Evolutionary conservation across 768 basidiomycete genomes (phyloP).

Genomic region (Saitozyma podzolica): DNA sequence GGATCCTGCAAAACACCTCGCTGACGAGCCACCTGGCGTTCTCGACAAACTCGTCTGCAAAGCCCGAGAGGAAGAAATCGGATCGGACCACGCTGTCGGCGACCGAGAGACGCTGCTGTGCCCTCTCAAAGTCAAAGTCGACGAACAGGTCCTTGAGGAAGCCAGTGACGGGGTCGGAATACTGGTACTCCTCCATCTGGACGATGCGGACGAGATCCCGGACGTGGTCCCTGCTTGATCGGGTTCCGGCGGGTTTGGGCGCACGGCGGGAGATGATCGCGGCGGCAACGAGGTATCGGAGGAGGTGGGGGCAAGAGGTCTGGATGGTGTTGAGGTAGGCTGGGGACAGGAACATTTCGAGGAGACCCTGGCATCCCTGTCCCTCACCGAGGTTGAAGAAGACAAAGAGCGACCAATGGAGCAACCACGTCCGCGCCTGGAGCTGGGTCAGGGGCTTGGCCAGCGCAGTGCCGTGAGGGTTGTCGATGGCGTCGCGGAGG

Average conservation of each 20-base stretch:
- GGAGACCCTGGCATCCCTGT: constrained; percentile 69
- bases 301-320: constrained; percentile 88
- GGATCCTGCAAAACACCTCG: constrained; percentile 97
- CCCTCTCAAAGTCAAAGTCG: constrained; percentile 94
- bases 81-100: constrained; percentile 75
- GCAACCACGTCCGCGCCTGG: constrained; percentile 92
- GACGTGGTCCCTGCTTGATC: constrained; percentile 82
- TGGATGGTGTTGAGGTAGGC: constrained; percentile 99
- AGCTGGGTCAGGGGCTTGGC: constrained; percentile 67
- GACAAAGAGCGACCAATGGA: constrained; percentile 97
- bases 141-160: constrained; percentile 93
- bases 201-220: constrained; percentile 90
- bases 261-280: constrained; percentile 86
- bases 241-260: constrained; percentile 56
- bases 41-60: constrained; percentile 91
- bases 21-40: constrained; percentile 94
- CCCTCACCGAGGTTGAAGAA: constrained; percentile 96
- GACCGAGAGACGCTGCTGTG: constrained; percentile 72
- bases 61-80: constrained; percentile 91
- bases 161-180: constrained; percentile 85
- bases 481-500: constrained; percentile 86
- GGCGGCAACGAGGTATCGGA: constrained; percentile 90
- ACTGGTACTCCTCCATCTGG: constrained; percentile 94
- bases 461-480: constrained; percentile 44
- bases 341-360: constrained; percentile 94